Conservation (phyloP, 2,329 filamentous ascomycete species). For the Xylaria multiplex region DNA sequence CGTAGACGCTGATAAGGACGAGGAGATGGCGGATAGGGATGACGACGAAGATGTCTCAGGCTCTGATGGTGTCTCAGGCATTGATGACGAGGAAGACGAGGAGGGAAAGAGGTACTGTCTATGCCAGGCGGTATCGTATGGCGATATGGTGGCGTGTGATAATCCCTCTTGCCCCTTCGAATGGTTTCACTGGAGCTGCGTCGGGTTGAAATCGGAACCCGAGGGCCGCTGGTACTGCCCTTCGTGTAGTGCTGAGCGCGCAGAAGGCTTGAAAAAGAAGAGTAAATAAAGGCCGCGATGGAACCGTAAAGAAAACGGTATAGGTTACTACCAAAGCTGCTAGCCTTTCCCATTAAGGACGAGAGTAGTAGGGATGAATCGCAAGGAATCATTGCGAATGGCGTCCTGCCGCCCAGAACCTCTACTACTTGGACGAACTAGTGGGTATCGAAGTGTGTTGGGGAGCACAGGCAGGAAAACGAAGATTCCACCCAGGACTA, state of each 20-base stretch:
- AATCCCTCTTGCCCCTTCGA: slow-evolving; percentile 83
- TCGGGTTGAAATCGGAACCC: slow-evolving; percentile 74
- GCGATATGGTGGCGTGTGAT: slow-evolving; percentile 90
- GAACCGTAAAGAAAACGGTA: not conserved
- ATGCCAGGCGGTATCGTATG: slow-evolving; percentile 84
- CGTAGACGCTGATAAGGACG: slow-evolving; percentile 44
- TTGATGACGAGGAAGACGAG: slow-evolving; percentile 72
- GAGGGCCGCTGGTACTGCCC: slow-evolving; percentile 76
- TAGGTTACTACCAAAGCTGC: not conserved
- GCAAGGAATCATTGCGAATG: not conserved
- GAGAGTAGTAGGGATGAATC: not conserved
- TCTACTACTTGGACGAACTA: not conserved
- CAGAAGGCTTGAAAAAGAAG: slow-evolving; percentile 61
- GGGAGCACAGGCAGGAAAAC: not conserved
- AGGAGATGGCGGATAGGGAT: slow-evolving; percentile 51
- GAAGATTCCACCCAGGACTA: not conserved
- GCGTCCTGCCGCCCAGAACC: not conserved
- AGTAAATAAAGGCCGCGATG: slow-evolving; percentile 39
- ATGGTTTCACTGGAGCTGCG: slow-evolving; percentile 88
- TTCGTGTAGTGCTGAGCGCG: slow-evolving; percentile 57
- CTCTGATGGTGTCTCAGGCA: slow-evolving; percentile 46
- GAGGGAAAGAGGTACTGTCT: slow-evolving; percentile 85
- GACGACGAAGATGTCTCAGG: slow-evolving; percentile 60
- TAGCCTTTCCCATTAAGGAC: not conserved
- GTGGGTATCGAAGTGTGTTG: not conserved